phyloP scores from a whole-genome alignment of 2,329 filamentous ascomycete species.

The Trichophyton rubrum region DNA sequence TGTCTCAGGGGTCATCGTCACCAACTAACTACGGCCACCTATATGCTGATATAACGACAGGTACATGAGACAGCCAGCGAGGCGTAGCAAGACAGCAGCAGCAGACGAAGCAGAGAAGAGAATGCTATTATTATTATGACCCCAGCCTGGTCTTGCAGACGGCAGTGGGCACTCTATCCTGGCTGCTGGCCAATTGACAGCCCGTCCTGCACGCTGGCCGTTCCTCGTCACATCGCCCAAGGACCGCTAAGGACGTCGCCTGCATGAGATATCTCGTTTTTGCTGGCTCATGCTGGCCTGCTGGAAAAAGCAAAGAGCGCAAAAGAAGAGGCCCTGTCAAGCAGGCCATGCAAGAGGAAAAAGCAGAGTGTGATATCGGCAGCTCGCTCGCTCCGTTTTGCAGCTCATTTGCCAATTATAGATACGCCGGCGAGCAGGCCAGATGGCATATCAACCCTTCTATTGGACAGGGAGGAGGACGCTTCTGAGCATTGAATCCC shows the following conservation, averaged over 20 bases:
- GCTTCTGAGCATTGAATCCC: not conserved
- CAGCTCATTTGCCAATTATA: not conserved
- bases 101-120: not conserved
- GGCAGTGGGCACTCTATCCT: not conserved
- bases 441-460: not conserved
- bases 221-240: constrained; percentile 1
- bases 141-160: not conserved
- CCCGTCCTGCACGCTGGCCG: not conserved
- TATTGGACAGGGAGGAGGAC: not conserved
- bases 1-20: not conserved
- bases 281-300: too few species aligned
- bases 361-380: not conserved
- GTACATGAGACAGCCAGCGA: not conserved
- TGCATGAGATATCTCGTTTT: not conserved
- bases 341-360: not conserved
- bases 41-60: not conserved
- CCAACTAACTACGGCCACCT: not conserved
- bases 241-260: not conserved
- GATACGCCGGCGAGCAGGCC: not conserved
- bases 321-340: not conserved
- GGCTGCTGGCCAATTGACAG: not conserved
- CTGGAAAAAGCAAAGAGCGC: not conserved
- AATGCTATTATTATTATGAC: not conserved
- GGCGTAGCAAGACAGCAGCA: not conserved
- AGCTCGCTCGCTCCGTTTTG: not conserved